Evolutionary conservation across 352 stramenopile species (phyloP), one percentile per base, ranked within the genome.

Genomic region (Phytophthora syringae): DNA sequence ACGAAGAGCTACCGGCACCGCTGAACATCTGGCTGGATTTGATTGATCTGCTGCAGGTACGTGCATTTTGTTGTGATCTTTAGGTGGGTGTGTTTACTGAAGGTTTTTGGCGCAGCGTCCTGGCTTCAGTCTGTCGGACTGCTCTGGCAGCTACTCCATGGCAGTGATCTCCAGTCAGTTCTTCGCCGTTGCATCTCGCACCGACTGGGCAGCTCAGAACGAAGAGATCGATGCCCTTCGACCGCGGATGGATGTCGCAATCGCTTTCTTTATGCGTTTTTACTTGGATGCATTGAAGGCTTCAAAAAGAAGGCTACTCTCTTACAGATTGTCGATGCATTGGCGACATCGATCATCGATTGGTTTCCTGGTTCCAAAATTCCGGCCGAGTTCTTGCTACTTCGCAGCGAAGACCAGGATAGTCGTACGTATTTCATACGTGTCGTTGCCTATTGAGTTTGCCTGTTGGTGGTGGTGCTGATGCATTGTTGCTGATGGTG

Each of bases 11-110:
- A 21, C 84, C 79, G 7, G 49, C 72, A 5, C 58, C 65, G 28
- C 32, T 94, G 5, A 61, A 47, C 50, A 88, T 94, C n/a, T 96
- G 88, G 88, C 61, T 96, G 11, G 69, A 86, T 21, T 52, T 96
- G 12, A 52, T 89, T 15, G 84, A 94, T 42, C n/a, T 95, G 25
- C 57, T 93, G 2, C 87, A 95, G 80, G 86, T 93, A 68, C 13
- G 15, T 5, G 22, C 4, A 25, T 42, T 16, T 18, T 36, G 22
- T 5, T 21, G n/a, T 30, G 11, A 18, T 18, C 1, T 21, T 1
- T 49, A 54, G 42, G n/a, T 40, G 13, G 44, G 3, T 9, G 13
- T 62, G 10, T 21, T 66, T 48, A 22, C 36, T 66, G 11, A 43
- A 34, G 36, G 32, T 69, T 60, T 22, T 52, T 67, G 52, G 5